phyloP scores from a whole-genome alignment of 768 basidiomycete genomes.

The Cystobasidium ongulense region DNA sequence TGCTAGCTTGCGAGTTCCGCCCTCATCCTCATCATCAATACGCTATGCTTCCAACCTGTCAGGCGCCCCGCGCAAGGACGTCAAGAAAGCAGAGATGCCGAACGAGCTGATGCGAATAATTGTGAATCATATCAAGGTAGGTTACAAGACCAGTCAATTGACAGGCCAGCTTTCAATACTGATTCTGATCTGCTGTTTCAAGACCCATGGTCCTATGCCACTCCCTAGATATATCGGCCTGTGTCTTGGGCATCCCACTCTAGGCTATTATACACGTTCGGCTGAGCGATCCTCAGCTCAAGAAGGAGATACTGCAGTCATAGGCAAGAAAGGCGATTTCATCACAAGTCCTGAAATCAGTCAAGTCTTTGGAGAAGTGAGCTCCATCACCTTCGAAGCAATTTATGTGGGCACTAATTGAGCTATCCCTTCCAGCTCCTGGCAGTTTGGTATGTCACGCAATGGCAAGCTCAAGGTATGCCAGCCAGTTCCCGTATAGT shows the following conservation, averaged over 20 bases:
- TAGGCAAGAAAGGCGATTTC: conserved; percentile 84
- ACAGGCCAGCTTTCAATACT: not conserved
- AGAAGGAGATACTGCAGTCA: conserved; percentile 49
- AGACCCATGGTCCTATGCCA: conserved; percentile 84
- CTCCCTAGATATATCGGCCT: conserved; percentile 84
- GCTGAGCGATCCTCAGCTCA: conserved; percentile 41
- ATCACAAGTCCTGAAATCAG: conserved; percentile 94
- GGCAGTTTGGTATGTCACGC: conserved; percentile 73
- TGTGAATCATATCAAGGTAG: conserved; percentile 25
- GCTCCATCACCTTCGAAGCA: conserved; percentile 39
- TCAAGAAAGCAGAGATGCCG: not conserved
- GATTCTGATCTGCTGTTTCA: not conserved
- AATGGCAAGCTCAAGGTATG: conserved; percentile 57
- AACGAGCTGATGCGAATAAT: conserved; percentile 30
- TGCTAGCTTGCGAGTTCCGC: not conserved
- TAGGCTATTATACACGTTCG: conserved; percentile 76
- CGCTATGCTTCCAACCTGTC: not conserved
- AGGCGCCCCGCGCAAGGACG: not conserved
- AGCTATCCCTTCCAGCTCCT: conserved; percentile 59
- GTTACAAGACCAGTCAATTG: not conserved
- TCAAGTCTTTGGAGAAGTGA: conserved; percentile 91
- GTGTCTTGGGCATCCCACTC: conserved; percentile 76
- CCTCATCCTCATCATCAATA: not conserved
- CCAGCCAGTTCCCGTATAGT: conserved; percentile 59
- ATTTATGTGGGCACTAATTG: conserved; percentile 33